Evolutionary conservation across 305 asterid species (phyloP).

Genomic region (Caryopteris hybrid): DNA sequence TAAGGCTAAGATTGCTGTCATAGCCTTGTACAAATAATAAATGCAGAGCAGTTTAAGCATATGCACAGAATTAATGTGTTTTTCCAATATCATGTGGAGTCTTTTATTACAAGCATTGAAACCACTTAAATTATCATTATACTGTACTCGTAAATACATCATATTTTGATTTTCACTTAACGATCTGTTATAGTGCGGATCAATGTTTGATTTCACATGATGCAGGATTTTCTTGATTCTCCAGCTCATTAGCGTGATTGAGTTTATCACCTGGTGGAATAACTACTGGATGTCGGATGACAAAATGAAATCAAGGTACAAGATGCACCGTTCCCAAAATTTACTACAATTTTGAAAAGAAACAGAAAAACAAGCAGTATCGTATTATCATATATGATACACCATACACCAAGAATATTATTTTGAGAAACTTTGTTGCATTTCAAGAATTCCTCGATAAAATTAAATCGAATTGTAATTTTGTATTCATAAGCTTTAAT

Average conservation of each 20-base stretch:
- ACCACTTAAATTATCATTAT: neutral
- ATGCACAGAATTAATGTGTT: neutral
- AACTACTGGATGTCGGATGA: conserved; percentile 86
- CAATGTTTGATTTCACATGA: conserved; percentile 8
- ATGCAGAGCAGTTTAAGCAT: too few relatives aligned
- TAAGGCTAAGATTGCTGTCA: neutral
- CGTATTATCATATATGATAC: neutral
- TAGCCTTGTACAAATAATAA: too few relatives aligned
- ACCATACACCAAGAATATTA: neutral
- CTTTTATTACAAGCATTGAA: neutral
- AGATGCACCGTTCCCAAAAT: neutral
- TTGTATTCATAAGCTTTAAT: neutral
- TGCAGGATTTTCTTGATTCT: conserved; percentile 77
- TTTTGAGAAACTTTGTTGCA: neutral
- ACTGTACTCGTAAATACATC: neutral
- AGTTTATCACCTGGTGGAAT: conserved; percentile 93
- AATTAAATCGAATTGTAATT: neutral
- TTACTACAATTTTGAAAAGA: neutral
- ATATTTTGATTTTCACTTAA: neutral
- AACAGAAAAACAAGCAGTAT: neutral
- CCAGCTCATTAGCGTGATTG: conserved; percentile 83
- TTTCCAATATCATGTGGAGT: neutral
- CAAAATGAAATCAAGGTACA: conserved; percentile 51
- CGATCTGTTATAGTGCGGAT: neutral
- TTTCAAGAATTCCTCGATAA: neutral